Evolutionary conservation across 1,284 basidiomycete genomes (phyloP), one percentile per base, ranked within the genome.

Genomic region (Fomitiporia mediterranea): DNA sequence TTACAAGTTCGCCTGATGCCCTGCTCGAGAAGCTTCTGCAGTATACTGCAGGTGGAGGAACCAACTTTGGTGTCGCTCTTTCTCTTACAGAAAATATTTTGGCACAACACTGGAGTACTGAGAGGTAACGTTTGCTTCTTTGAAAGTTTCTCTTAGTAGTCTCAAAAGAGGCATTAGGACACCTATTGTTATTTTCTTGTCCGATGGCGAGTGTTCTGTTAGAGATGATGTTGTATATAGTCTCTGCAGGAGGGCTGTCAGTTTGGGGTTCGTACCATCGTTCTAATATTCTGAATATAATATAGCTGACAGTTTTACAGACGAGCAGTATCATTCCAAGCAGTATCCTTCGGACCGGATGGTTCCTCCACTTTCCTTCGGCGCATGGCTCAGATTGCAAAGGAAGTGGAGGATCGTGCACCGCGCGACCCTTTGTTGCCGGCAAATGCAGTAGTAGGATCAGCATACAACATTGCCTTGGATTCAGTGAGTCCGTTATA

Each of bases 101-200:
- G 76, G 69, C 73, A 53, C 62, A 60, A 25, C 64, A 74, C 56
- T 84, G 83, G 82, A 81, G 74, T 55, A 75, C 74, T 1, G 82
- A 84, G 58, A 72, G 82, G 82, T 79, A 11, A n/a, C 2, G 25
- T 19, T 15, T 6, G 15, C 4, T 3, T 23, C 4, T 3, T 34
- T 3, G 11, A 8, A 6, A 21, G n/a, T 19, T 39, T n/a, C 15
- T 60, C 8, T 51, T n/a, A n/a, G n/a, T n/a, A n/a, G n/a, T n/a
- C n/a, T n/a, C n/a, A n/a, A n/a, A n/a, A 21, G 6, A 21, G 2
- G 7, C 17, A 11, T 15, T 21, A 84, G 83, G 55, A 65, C 70
- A 0, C 83, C 83, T 0, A 74, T 85, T n/a, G 67, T 84, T n/a
- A 74, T 85, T 28, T 84, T 84, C 65, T 69, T 85, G 15, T 84